Evolutionary conservation across 208 protist genomes (phyloP).

Genomic region (Tritrichomonas foetus): DNA sequence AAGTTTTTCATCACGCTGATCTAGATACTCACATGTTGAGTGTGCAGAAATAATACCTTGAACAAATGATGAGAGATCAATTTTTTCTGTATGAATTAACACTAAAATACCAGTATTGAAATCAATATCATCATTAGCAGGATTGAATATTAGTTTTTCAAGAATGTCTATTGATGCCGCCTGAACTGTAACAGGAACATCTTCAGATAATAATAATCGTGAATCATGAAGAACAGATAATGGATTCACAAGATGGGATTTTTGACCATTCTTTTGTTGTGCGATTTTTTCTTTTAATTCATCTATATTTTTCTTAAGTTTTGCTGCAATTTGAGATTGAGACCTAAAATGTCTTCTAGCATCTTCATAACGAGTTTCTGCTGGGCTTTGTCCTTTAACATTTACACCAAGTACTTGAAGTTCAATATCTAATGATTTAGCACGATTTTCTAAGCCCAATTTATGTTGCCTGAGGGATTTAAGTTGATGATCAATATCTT

Average conservation of each 20-base stretch:
- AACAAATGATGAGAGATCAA: not conserved
- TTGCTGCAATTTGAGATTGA: no score
- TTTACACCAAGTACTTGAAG: not conserved
- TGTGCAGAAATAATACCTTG: not conserved
- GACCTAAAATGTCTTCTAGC: not conserved
- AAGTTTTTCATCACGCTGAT: not conserved
- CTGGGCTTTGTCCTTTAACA: not conserved
- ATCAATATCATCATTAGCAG: not conserved
- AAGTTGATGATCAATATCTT: not conserved
- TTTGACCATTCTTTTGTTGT: not conserved
- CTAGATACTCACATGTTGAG: not conserved
- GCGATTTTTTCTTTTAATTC: not conserved
- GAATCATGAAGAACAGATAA: not conserved
- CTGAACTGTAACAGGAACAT: not conserved
- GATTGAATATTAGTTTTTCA: not conserved
- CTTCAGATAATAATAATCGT: not conserved
- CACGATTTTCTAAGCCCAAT: not conserved
- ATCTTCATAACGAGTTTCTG: not conserved
- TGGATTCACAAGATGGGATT: not conserved
- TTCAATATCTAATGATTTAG: not conserved
- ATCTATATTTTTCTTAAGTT: not conserved
- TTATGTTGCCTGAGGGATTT: not conserved
- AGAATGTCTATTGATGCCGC: not conserved
- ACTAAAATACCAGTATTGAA: not conserved
- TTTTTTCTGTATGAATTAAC: not conserved